These are phyloP conservation scores for Aspergillus coremiiformis DNA, from an alignment of 495 filamentous ascomycete genomes.

Conservation along the genomic window DNA sequence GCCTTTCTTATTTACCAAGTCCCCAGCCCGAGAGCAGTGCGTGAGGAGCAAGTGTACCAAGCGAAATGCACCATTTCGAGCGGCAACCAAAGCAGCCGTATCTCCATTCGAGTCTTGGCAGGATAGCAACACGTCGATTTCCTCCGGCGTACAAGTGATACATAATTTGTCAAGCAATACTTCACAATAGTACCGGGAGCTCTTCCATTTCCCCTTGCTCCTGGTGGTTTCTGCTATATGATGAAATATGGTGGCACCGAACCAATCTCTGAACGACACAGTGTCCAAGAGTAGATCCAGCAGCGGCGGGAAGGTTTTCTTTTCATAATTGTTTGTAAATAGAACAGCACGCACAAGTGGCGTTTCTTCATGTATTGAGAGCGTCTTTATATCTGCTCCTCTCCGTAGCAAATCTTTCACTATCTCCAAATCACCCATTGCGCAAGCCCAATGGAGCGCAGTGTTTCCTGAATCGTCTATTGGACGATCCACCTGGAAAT, in stretches of 20 bases:
- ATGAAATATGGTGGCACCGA: slow-evolving; percentile 80
- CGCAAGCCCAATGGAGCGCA: slow-evolving; percentile 90
- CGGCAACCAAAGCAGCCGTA: slow-evolving; percentile 81
- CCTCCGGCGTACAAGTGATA: slow-evolving; percentile 56
- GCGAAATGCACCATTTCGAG: slow-evolving; percentile 53
- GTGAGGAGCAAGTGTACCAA: slow-evolving; percentile 36
- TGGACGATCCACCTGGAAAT: slow-evolving; percentile 77
- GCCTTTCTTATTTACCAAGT: slow-evolving; percentile 72
- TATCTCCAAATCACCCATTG: slow-evolving; percentile 95
- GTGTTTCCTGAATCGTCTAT: slow-evolving; percentile 88
- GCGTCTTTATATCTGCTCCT: slow-evolving; percentile 55
- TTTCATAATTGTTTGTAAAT: slow-evolving; percentile 95
- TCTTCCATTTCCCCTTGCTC: slow-evolving; percentile 69
- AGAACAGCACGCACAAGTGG: slow-evolving; percentile 89
- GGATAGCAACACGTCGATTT: slow-evolving; percentile 59
- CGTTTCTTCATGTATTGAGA: slow-evolving; percentile 79
- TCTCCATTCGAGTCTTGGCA: slow-evolving; percentile 80
- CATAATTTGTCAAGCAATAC: slow-evolving; percentile 77
- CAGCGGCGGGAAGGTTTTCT: slow-evolving; percentile 73
- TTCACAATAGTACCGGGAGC: slow-evolving; percentile 86
- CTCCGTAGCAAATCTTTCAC: slow-evolving; percentile 75
- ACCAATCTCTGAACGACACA: slow-evolving; percentile 65
- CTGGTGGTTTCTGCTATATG: slow-evolving; percentile 81
- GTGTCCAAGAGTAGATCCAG: slow-evolving; percentile 72
- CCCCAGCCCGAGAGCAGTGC: slow-evolving; percentile 62